phyloP scores from a whole-genome alignment of 2,329 filamentous ascomycete genomes.

The Chrysoporthe puriensis region DNA sequence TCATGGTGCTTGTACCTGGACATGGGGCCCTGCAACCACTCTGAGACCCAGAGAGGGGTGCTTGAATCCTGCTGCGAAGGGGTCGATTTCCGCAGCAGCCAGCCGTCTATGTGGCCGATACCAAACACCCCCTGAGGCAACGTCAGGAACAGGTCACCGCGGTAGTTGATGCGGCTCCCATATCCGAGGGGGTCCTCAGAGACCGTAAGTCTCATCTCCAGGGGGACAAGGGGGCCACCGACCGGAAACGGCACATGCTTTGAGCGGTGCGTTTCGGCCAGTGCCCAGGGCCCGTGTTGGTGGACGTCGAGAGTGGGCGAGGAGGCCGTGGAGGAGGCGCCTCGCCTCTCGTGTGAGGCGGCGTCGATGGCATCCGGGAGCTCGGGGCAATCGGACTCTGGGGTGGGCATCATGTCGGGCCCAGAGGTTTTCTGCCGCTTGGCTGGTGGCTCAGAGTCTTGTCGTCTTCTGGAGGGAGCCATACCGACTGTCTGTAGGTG shows the following conservation, averaged over 20 bases:
- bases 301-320: not conserved
- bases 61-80: not conserved
- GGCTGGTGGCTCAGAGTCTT: not conserved
- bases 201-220: not conserved
- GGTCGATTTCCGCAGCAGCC: not conserved
- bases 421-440: slow-evolving; percentile 2
- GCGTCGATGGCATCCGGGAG: not conserved
- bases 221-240: not conserved
- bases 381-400: not conserved
- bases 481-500: not conserved
- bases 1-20: not conserved
- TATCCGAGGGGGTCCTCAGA: not conserved
- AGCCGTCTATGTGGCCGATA: not conserved
- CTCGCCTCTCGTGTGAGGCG: too few relatives aligned
- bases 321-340: not conserved
- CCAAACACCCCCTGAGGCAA: not conserved
- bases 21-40: slow-evolving; percentile 2
- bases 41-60: not conserved
- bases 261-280: not conserved
- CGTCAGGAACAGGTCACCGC: slow-evolving; percentile 2
- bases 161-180: not conserved
- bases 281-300: not conserved
- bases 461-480: not conserved
- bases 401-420: not conserved
- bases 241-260: not conserved